These are phyloP conservation scores for Hypomyces perniciosus DNA, from an alignment of 2,329 filamentous ascomycete genomes.

Conservation along the genomic window DNA sequence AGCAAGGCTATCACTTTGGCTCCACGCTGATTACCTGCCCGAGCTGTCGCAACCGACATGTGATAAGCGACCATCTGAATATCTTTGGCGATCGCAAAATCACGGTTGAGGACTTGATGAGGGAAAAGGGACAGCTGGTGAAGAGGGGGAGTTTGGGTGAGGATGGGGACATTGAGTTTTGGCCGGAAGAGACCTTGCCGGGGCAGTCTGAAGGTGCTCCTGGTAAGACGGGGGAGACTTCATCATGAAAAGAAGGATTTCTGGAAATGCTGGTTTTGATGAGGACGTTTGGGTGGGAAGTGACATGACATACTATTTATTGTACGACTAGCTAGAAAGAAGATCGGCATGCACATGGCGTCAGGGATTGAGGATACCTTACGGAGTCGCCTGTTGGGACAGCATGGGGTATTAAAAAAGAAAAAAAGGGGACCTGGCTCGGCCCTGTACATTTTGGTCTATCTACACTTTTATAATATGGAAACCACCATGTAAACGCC, in stretches of 20 bases:
- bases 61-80: conserved; percentile 83
- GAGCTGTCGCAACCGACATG: conserved; percentile 74
- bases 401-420: background rate
- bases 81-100: conserved; percentile 67
- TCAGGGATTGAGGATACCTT: conserved; percentile 5
- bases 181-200: conserved; percentile 58
- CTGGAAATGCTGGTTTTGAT: background rate
- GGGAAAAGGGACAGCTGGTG: conserved; percentile 66
- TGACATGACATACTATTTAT: background rate
- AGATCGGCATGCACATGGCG: conserved; percentile 2
- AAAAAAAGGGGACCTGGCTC: background rate
- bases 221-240: conserved; percentile 1
- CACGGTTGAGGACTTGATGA: conserved; percentile 72
- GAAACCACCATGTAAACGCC: conserved; percentile 3
- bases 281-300: background rate
- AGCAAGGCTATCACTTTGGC: conserved; percentile 91
- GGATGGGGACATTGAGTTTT: conserved; percentile 88
- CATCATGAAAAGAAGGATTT: background rate
- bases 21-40: conserved; percentile 88
- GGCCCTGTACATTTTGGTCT: conserved; percentile 1
- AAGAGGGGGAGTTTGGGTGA: conserved; percentile 65
- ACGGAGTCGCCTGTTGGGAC: background rate
- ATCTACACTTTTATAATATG: conserved; percentile 1
- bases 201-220: conserved; percentile 17
- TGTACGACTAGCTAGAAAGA: conserved; percentile 5